These are phyloP conservation scores for Penstemon newberryi DNA, from an alignment of 257 asterid genomes.

Conservation along the genomic window DNA sequence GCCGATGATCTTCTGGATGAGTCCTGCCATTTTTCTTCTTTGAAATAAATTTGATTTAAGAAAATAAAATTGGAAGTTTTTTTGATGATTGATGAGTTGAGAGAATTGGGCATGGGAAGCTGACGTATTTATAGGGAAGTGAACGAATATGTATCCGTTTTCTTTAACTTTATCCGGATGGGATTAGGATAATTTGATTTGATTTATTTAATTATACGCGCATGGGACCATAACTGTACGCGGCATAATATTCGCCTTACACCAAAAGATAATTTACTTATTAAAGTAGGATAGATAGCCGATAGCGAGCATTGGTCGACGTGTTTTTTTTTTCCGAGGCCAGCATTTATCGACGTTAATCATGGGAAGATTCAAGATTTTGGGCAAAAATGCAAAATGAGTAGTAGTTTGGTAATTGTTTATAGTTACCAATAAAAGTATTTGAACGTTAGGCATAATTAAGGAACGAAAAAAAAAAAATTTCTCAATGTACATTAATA, in stretches of 20 bases:
- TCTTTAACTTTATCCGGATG: background rate
- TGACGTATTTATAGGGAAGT: slow-evolving; percentile 29
- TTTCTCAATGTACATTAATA: too few relatives aligned
- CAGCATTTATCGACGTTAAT: background rate
- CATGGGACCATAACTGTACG: slow-evolving; percentile 25
- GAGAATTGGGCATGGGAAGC: slow-evolving; percentile 14
- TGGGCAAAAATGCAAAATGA: background rate
- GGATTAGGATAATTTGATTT: background rate
- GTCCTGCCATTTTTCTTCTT: slow-evolving; percentile 57
- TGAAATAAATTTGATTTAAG: background rate
- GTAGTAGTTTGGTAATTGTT: too few relatives aligned
- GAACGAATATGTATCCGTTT: background rate
- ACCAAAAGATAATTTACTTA: background rate
- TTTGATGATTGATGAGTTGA: slow-evolving; percentile 9
- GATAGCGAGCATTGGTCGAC: background rate
- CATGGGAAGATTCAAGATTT: background rate
- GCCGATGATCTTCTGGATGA: slow-evolving; percentile 68
- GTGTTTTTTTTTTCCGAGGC: background rate
- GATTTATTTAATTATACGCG: slow-evolving; percentile 13
- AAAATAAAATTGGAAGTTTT: too few relatives aligned
- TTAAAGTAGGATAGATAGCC: background rate
- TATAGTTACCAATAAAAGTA: too few relatives aligned
- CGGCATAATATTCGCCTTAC: slow-evolving; percentile 27
- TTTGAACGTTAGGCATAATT: too few relatives aligned
- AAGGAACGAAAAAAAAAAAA: too few relatives aligned